Conservation (phyloP, 1,284 basidiomycete genomes). For the Peniophora sp. region DNA sequence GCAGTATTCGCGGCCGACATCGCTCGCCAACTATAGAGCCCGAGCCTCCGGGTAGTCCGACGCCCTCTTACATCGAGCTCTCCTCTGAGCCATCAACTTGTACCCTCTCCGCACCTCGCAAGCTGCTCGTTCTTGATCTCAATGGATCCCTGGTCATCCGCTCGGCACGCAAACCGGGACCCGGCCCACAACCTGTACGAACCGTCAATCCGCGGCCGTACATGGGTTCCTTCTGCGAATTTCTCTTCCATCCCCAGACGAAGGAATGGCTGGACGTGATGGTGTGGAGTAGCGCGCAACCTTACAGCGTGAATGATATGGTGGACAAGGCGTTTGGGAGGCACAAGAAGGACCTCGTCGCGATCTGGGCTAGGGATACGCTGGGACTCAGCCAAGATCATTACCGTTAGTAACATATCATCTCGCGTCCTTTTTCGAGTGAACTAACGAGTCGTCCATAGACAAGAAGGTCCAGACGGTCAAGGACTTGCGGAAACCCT, state of each 20-base stretch:
- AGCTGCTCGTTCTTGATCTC: constrained; percentile 75
- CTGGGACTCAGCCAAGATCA: constrained; percentile 50
- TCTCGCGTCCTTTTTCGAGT: constrained; percentile 2
- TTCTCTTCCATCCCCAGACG: constrained; percentile 51
- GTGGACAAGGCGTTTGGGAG: constrained; percentile 48
- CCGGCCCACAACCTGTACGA: constrained; percentile 17
- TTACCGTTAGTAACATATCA: constrained; percentile 45
- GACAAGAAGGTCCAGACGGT: constrained; percentile 62
- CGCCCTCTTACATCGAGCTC: constrained; percentile 20
- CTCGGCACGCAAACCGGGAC: constrained; percentile 26
- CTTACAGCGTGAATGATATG: constrained; percentile 72
- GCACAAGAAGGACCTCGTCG: constrained; percentile 37
- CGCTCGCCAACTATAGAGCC: neutral
- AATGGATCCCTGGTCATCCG: constrained; percentile 79
- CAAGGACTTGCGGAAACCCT: constrained; percentile 74
- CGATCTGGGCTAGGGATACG: constrained; percentile 76
- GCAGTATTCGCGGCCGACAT: neutral
- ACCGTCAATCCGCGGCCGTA: constrained; percentile 60
- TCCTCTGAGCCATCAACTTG: constrained; percentile 14
- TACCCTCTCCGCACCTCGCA: constrained; percentile 34
- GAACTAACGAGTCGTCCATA: constrained; percentile 16
- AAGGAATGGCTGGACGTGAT: constrained; percentile 66
- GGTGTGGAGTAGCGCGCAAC: constrained; percentile 84
- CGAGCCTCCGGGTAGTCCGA: constrained; percentile 11
- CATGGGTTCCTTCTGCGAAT: constrained; percentile 54